A percentile compares a stretch with the other conserved stretches of the same genome.
Evolutionary conservation across 2,329 filamentous ascomycete genomes (phyloP).

Genomic region (Colletotrichum sublineola): DNA sequence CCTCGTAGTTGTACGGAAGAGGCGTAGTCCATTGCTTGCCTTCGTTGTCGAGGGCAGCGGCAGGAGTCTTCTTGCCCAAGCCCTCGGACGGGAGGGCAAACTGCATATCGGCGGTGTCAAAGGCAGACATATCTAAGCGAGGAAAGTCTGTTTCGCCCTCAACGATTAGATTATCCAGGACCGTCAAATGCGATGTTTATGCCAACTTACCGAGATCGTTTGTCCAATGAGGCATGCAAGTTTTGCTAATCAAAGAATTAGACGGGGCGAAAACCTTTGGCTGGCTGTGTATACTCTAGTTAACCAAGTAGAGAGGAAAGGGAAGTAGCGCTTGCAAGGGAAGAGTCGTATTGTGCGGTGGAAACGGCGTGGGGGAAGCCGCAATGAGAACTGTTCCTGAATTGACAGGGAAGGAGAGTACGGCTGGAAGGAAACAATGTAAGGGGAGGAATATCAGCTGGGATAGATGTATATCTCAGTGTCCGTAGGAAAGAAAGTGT

Average conservation of each 20-base stretch:
- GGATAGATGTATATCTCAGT: not conserved
- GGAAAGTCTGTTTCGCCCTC: not conserved
- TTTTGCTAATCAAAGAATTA: not conserved
- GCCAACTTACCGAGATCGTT: not conserved
- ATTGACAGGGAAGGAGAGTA: not conserved
- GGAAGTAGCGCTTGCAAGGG: not conserved
- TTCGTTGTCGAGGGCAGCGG: conserved; percentile 40
- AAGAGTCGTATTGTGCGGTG: not conserved
- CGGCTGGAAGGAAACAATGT: not conserved
- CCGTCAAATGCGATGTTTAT: too few relatives aligned
- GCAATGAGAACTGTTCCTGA: not conserved
- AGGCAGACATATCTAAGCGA: conserved; percentile 23
- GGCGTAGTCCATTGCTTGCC: conserved; percentile 61
- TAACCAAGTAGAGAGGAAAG: not conserved
- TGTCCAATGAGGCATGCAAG: not conserved
- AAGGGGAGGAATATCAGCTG: not conserved
- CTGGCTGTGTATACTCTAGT: not conserved
- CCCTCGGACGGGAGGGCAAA: conserved; percentile 49
- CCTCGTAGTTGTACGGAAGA: conserved; percentile 63
- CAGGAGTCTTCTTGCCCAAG: conserved; percentile 46
- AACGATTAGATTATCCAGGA: not conserved
- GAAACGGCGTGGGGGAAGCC: not conserved
- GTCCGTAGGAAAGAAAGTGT: not conserved
- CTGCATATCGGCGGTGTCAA: conserved; percentile 45
- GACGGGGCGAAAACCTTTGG: conserved; percentile 4